Evolutionary conservation across 2,329 filamentous ascomycete genomes (phyloP).

Genomic region (Orbilia oligospora): DNA sequence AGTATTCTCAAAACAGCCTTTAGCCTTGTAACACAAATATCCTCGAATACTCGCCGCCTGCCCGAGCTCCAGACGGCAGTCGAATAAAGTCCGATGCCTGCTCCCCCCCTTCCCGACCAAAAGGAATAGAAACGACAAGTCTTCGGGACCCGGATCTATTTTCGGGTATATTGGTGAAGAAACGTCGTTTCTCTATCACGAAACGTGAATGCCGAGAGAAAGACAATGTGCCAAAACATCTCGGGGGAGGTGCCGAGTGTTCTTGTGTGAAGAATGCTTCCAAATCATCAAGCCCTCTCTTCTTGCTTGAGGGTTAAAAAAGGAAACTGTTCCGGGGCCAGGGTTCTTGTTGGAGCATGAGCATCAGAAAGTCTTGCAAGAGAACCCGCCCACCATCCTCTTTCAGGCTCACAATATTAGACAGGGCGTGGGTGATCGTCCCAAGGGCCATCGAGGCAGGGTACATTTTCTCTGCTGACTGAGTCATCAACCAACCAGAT

Average conservation of each 20-base stretch:
- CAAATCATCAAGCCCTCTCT: constrained; percentile 44
- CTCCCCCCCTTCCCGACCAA: constrained; percentile 1
- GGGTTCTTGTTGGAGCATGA: constrained; percentile 4
- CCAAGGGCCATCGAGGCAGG: constrained; percentile 26
- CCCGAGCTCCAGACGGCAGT: background rate
- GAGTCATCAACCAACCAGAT: constrained; percentile 21
- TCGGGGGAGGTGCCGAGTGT: constrained; percentile 18
- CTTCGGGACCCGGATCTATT: constrained; percentile 11
- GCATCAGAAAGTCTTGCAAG: background rate
- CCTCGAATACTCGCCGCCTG: background rate
- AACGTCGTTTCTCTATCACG: background rate
- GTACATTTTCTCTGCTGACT: constrained; percentile 25
- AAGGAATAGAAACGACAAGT: constrained; percentile 3
- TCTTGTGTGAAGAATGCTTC: constrained; percentile 53
- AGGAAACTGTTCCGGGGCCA: constrained; percentile 49
- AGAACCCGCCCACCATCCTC: constrained; percentile 7
- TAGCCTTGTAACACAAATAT: constrained; percentile 3
- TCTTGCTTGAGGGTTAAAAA: constrained; percentile 40
- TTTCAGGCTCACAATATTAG: background rate
- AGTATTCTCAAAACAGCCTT: background rate
- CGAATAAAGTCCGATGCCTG: background rate
- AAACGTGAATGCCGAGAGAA: constrained; percentile 2
- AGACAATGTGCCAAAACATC: constrained; percentile 26
- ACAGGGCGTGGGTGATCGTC: constrained; percentile 35
- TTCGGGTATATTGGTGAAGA: background rate